These are phyloP conservation scores for Iberis pinnata DNA, from an alignment of 345 rosid genomes.

Conservation along the genomic window DNA sequence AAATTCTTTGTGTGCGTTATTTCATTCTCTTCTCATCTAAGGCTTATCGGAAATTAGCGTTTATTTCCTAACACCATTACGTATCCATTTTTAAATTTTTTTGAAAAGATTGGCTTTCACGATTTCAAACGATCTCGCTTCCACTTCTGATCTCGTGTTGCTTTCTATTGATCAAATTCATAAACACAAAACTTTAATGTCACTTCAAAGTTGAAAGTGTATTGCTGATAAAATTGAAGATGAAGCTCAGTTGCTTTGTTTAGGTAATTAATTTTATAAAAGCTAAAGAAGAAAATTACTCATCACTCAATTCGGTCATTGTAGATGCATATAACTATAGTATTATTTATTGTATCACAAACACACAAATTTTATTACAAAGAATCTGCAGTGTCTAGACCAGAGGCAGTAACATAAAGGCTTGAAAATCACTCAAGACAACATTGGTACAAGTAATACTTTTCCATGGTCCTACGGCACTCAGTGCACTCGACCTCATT, in stretches of 20 bases:
- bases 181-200: not conserved
- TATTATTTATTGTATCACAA: conserved; percentile 4
- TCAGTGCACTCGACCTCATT: conserved; percentile 50
- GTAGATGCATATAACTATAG: not conserved
- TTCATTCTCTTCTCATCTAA: no score
- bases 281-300: not conserved
- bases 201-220: not conserved
- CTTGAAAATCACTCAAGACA: conserved; percentile 34
- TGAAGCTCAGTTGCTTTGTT: no score
- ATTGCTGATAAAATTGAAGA: not conserved
- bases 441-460: conserved; percentile 54
- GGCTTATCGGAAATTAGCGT: no score
- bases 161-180: no score
- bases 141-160: no score
- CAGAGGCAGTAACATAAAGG: conserved; percentile 11
- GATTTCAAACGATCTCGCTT: no score
- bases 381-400: conserved; percentile 1
- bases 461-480: conserved; percentile 54
- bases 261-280: conserved; percentile 4
- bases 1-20: no score
- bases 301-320: not conserved
- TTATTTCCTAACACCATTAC: no score
- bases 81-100: no score
- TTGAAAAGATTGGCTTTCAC: no score
- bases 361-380: conserved; percentile 26